Percentiles rank a stretch among this genome's conserved stretches.
Evolutionary conservation across 257 asterid genomes (phyloP).

Genomic region (Nicotiana tomentosiformis): DNA sequence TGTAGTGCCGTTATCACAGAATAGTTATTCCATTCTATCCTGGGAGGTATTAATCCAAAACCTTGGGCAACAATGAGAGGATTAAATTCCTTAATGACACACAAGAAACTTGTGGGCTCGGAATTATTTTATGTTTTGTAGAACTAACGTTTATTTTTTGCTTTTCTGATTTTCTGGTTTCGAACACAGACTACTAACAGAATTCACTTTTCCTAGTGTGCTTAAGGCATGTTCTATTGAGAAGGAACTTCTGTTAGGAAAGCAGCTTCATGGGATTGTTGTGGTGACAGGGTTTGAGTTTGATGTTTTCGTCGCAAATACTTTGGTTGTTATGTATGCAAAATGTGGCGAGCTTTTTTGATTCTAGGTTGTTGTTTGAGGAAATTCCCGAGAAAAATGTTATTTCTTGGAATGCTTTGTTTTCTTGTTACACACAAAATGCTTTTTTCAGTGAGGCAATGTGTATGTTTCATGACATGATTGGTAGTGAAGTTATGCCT

Average conservation of each 20-base stretch:
- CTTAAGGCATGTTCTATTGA: conserved; percentile 15
- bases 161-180: too few relatives aligned
- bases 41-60: too few relatives aligned
- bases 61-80: too few relatives aligned
- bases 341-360: conserved; percentile 6
- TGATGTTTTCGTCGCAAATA: conserved; percentile 17
- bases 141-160: too few relatives aligned
- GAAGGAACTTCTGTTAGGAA: conserved; percentile 9
- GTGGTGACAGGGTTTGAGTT: conserved; percentile 7
- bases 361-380: conserved; percentile 9
- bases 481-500: neutral
- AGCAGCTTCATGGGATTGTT: conserved; percentile 12
- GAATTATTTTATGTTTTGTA: too few relatives aligned
- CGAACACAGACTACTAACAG: too few relatives aligned
- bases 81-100: too few relatives aligned
- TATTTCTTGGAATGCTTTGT: conserved; percentile 11
- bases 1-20: too few relatives aligned
- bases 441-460: conserved; percentile 1
- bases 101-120: too few relatives aligned
- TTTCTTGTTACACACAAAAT: neutral
- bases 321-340: conserved; percentile 9
- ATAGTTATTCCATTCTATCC: too few relatives aligned
- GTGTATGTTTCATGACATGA: neutral
- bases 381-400: conserved; percentile 10
- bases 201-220: conserved; percentile 11